phyloP scores from a whole-genome alignment of 257 asterid species.

The Lycium barbarum region DNA sequence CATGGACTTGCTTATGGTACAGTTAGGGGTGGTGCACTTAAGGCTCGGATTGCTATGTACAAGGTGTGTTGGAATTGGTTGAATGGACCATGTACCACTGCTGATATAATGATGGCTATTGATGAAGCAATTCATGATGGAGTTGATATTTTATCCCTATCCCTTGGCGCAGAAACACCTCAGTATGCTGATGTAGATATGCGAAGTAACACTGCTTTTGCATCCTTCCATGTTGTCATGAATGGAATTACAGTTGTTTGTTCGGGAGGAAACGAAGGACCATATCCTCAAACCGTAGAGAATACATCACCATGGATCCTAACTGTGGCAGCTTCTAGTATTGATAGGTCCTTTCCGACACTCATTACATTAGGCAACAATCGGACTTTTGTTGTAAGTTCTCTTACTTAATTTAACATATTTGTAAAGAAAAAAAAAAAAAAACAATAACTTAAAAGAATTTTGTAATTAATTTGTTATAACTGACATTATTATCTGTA shows the following conservation, averaged over 20 bases:
- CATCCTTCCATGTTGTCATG: conserved; percentile 47
- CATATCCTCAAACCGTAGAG: conserved; percentile 35
- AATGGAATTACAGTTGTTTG: conserved; percentile 47
- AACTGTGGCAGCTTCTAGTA: conserved; percentile 46
- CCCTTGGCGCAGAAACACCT: conserved; percentile 28
- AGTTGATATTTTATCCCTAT: conserved; percentile 46
- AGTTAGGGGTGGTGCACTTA: conserved; percentile 48
- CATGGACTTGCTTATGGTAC: conserved; percentile 41
- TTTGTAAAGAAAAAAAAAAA: not conserved
- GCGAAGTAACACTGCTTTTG: conserved; percentile 34
- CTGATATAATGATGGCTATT: conserved; percentile 44
- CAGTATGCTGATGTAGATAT: conserved; percentile 38
- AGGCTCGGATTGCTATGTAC: conserved; percentile 47
- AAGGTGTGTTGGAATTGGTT: conserved; percentile 38
- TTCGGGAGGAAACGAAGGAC: conserved; percentile 49
- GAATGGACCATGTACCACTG: conserved; percentile 30
- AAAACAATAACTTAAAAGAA: not conserved
- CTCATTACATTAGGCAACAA: conserved; percentile 45
- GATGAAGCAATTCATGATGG: conserved; percentile 54
- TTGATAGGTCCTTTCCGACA: conserved; percentile 44
- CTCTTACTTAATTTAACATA: not conserved
- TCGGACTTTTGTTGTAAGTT: conserved; percentile 29
- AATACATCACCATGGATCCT: conserved; percentile 48
- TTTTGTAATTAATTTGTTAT: not conserved
- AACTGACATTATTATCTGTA: not conserved